These are phyloP conservation scores for Kurtzmaniella quercitrusa DNA, from an alignment of 1,139 yeast species.

Conservation along the genomic window DNA sequence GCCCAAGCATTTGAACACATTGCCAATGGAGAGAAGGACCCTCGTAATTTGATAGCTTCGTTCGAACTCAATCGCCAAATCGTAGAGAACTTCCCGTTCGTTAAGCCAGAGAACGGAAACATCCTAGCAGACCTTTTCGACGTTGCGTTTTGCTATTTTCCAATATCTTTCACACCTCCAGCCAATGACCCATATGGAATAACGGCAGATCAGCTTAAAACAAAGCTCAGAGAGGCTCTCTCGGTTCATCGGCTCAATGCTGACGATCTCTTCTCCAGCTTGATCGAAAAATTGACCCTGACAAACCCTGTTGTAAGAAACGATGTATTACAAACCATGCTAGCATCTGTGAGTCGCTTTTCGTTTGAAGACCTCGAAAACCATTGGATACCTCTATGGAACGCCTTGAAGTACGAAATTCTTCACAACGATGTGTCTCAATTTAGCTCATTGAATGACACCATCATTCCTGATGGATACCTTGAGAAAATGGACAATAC, in stretches of 20 bases:
- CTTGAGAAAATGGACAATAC: slow-evolving; percentile 25
- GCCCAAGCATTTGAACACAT: slow-evolving; percentile 58
- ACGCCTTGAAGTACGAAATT: slow-evolving; percentile 81
- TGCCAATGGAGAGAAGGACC: slow-evolving; percentile 91
- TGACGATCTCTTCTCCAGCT: slow-evolving; percentile 67
- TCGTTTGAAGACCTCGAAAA: slow-evolving; percentile 41
- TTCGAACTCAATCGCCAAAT: slow-evolving; percentile 56
- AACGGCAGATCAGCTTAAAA: slow-evolving; percentile 67
- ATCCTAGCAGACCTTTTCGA: slow-evolving; percentile 65
- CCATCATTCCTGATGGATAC: slow-evolving; percentile 28
- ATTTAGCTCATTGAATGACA: slow-evolving; percentile 23
- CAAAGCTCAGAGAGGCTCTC: slow-evolving; percentile 53
- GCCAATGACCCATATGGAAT: slow-evolving; percentile 86
- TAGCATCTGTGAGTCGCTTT: slow-evolving; percentile 52
- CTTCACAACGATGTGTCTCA: slow-evolving; percentile 60
- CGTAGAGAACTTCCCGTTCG: slow-evolving; percentile 41
- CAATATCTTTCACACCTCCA: slow-evolving; percentile 93
- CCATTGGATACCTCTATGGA: slow-evolving; percentile 78
- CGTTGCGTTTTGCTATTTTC: slow-evolving; percentile 89
- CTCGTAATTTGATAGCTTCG: slow-evolving; percentile 72
- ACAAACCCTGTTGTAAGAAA: slow-evolving; percentile 73
- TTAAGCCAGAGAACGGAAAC: slow-evolving; percentile 23
- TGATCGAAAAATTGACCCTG: slow-evolving; percentile 81
- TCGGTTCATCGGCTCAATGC: slow-evolving; percentile 65
- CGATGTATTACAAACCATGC: slow-evolving; percentile 68